A percentile compares a stretch with the other conserved stretches of the same genome.
Evolutionary conservation across 2,329 filamentous ascomycete species (phyloP).

Genomic region (Xylariaceae sp.): DNA sequence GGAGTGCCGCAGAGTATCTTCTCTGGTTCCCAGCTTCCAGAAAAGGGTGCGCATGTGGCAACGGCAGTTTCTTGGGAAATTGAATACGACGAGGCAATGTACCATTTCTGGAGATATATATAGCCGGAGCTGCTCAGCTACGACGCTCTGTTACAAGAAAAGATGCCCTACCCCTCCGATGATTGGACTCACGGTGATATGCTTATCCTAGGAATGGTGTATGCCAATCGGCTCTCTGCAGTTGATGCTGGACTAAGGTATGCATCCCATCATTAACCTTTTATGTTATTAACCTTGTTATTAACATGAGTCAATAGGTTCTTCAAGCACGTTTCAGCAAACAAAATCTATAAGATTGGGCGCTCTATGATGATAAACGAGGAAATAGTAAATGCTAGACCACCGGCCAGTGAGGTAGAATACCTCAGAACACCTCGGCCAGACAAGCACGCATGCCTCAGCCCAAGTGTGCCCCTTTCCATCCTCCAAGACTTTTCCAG

Average conservation of each 20-base stretch:
- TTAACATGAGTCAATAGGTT: not conserved
- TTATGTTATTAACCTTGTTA: too few species aligned
- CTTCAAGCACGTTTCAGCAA: not conserved
- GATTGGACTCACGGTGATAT: not conserved
- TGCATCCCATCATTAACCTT: not conserved
- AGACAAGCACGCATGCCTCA: too few species aligned
- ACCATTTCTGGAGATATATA: not conserved
- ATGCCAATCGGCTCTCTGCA: not conserved
- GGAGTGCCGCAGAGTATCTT: too few species aligned
- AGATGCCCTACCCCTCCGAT: too few species aligned
- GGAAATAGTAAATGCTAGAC: not conserved
- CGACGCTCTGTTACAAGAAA: not conserved
- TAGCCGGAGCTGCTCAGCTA: not conserved
- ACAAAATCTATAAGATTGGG: not conserved
- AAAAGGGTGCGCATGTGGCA: too few species aligned
- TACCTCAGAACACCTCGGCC: conserved; percentile 10
- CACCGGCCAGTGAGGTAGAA: not conserved
- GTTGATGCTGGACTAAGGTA: not conserved
- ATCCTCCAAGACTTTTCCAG: too few species aligned
- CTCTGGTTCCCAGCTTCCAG: too few species aligned
- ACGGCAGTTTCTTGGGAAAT: too few species aligned
- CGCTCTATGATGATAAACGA: not conserved
- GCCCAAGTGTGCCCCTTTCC: too few species aligned
- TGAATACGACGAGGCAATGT: not conserved
- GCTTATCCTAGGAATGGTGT: not conserved